phyloP scores from a whole-genome alignment of 768 basidiomycete species.

The Crassisporium funariophilum region DNA sequence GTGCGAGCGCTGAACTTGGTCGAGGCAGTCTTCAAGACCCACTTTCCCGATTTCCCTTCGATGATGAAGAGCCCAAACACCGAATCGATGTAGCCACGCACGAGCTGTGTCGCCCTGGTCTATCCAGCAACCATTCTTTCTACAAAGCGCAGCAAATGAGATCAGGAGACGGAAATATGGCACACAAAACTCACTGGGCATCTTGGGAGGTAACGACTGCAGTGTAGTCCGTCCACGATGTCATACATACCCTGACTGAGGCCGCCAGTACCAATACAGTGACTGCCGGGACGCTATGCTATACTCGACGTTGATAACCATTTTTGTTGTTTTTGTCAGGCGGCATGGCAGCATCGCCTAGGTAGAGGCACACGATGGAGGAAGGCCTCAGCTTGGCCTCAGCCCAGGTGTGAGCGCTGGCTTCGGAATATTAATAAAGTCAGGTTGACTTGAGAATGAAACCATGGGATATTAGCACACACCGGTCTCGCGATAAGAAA shows the following conservation, averaged over 20 bases:
- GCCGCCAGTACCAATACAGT: conserved; percentile 6
- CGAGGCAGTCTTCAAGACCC: background rate
- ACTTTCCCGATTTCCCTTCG: background rate
- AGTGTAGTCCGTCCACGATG: conserved; percentile 7
- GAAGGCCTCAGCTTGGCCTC: too few species aligned
- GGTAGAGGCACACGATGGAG: conserved; percentile 24
- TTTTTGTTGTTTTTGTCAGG: conserved; percentile 13
- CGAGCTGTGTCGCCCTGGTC: background rate
- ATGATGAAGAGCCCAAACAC: background rate
- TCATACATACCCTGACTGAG: background rate
- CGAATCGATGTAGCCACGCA: background rate
- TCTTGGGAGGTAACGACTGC: background rate
- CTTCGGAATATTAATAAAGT: conserved; percentile 19
- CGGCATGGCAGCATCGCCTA: conserved; percentile 28
- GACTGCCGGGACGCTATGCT: conserved; percentile 11
- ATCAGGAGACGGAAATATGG: background rate
- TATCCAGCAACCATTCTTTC: background rate
- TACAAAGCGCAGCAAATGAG: background rate
- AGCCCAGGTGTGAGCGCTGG: conserved; percentile 21
- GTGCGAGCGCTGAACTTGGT: background rate
- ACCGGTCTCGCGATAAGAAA: conserved; percentile 14
- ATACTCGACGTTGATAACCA: conserved; percentile 21
- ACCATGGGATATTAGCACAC: conserved; percentile 6
- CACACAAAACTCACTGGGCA: background rate
- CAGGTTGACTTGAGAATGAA: too few species aligned